Conservation (phyloP, 2,329 filamentous ascomycete species). For the Fusarium sulawesiense region DNA sequence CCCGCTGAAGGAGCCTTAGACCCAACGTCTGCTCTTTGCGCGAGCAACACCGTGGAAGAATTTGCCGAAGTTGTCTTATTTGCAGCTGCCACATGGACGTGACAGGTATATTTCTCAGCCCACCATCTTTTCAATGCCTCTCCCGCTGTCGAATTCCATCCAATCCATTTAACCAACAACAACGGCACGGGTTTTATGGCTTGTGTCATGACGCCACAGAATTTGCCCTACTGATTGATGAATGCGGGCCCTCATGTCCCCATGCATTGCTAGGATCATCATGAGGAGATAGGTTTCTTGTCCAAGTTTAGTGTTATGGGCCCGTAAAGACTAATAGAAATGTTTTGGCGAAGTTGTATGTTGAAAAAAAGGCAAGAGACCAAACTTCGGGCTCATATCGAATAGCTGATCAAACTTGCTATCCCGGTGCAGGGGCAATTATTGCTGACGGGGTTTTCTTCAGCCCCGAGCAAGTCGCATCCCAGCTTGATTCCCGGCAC, state of each 20-base stretch:
- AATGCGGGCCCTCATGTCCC: constrained; percentile 16
- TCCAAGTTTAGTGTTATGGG: neutral
- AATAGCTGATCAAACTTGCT: neutral
- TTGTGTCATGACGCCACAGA: constrained; percentile 42
- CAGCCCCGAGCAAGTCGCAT: constrained; percentile 3
- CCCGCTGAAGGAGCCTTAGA: constrained; percentile 11
- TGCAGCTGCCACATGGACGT: constrained; percentile 31
- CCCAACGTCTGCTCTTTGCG: constrained; percentile 9
- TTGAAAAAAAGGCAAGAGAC: neutral
- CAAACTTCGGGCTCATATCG: neutral
- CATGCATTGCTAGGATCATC: neutral
- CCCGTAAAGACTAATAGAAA: neutral
- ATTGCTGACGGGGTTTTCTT: neutral
- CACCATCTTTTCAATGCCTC: constrained; percentile 21
- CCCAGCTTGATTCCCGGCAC: constrained; percentile 38
- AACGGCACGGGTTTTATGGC: constrained; percentile 10
- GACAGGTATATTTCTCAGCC: constrained; percentile 12
- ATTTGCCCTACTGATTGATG: constrained; percentile 8
- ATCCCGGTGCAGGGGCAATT: neutral
- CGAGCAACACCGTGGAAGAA: neutral
- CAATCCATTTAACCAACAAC: constrained; percentile 17
- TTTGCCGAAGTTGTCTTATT: constrained; percentile 23
- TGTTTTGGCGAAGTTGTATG: neutral
- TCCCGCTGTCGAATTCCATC: constrained; percentile 23
- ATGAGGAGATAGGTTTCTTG: neutral